These are phyloP conservation scores for Diplodia mutila DNA, from an alignment of 2,329 filamentous ascomycete species.

Conservation along the genomic window DNA sequence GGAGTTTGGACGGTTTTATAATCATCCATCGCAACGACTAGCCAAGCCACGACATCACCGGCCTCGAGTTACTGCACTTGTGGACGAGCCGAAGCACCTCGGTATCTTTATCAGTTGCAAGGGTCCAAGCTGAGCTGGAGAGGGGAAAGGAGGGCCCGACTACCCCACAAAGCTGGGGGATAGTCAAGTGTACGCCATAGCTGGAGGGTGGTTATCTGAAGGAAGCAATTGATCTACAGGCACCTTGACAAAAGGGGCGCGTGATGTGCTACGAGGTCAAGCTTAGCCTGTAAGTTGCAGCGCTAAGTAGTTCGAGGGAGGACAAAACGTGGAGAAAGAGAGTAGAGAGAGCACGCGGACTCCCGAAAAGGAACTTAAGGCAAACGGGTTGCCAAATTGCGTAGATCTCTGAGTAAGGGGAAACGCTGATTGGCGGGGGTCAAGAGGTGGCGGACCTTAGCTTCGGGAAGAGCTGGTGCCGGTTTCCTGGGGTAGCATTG, in stretches of 20 bases:
- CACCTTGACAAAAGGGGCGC: not conserved
- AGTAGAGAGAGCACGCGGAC: not conserved
- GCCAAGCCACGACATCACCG: not conserved
- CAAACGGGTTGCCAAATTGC: no score
- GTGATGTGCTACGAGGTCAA: not conserved
- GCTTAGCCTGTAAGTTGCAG: slow-evolving; percentile 5
- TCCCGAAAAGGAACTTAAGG: not conserved
- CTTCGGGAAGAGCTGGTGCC: not conserved
- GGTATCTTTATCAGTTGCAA: not conserved
- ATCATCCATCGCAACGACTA: not conserved
- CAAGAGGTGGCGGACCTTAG: not conserved
- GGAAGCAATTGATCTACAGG: not conserved
- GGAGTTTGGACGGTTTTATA: not conserved
- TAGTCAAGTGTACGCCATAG: not conserved
- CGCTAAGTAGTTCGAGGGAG: not conserved
- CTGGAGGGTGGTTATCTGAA: not conserved
- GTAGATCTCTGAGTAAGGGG: not conserved
- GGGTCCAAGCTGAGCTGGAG: not conserved
- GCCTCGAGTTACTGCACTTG: not conserved
- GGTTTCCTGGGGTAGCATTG: slow-evolving; percentile 4
- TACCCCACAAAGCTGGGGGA: not conserved
- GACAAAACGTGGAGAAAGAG: not conserved
- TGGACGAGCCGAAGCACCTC: not conserved
- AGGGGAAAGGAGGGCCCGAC: not conserved
- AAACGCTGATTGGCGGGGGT: not conserved